Evolutionary conservation across 176 grass and related monocot genomes (phyloP).

Genomic region (Pontederia paniculata): DNA sequence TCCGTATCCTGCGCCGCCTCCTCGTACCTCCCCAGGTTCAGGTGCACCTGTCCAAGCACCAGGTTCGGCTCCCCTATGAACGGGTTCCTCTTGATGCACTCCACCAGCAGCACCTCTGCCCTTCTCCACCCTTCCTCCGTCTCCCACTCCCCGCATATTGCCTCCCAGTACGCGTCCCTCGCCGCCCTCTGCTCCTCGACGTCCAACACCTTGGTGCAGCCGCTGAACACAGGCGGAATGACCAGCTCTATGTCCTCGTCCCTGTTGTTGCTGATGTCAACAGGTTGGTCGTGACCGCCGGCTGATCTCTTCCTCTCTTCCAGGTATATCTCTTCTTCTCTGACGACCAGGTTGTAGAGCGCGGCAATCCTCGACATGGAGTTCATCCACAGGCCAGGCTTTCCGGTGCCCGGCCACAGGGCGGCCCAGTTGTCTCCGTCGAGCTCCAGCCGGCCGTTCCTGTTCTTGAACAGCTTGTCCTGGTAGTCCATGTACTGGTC

Average conservation of each 20-base stretch:
- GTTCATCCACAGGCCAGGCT: conserved; percentile 64
- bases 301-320: background rate
- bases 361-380: conserved; percentile 43
- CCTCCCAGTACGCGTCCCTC: conserved; percentile 71
- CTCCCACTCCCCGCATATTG: conserved; percentile 12
- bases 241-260: conserved; percentile 33
- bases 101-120: conserved; percentile 31
- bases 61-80: conserved; percentile 59
- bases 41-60: conserved; percentile 49
- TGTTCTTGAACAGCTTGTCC: conserved; percentile 56
- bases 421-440: conserved; percentile 32
- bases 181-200: conserved; percentile 36
- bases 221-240: conserved; percentile 49
- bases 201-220: conserved; percentile 47
- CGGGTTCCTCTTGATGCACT: conserved; percentile 45
- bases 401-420: conserved; percentile 60
- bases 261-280: background rate
- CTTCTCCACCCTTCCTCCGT: background rate
- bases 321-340: conserved; percentile 39
- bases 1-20: conserved; percentile 34
- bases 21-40: conserved; percentile 38
- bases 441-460: conserved; percentile 43
- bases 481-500: conserved; percentile 78
- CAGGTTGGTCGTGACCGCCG: background rate
- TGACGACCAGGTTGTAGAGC: conserved; percentile 38